These are phyloP conservation scores for Aspergillus caelatus DNA, from an alignment of 2,329 filamentous ascomycete genomes.

Conservation along the genomic window DNA sequence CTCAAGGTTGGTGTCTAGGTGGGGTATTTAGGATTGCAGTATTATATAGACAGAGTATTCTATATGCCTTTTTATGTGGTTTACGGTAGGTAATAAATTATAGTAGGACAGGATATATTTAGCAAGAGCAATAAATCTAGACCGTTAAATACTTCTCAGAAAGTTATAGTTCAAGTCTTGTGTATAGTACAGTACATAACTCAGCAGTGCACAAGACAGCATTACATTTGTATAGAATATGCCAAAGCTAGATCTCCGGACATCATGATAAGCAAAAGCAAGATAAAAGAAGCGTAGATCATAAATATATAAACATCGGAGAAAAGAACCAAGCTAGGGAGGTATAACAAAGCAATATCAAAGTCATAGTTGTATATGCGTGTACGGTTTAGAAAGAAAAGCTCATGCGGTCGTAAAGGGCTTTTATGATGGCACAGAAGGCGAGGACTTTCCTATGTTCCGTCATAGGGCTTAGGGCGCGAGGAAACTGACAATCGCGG, in stretches of 20 bases:
- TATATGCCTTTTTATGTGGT: neutral
- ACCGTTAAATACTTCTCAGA: neutral
- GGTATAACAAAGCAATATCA: neutral
- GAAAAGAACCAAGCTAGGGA: neutral
- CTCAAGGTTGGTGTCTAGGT: neutral
- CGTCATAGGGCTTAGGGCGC: constrained; percentile 17
- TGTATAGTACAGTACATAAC: neutral
- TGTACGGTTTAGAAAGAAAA: neutral
- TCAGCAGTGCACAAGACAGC: neutral
- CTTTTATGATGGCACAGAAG: neutral
- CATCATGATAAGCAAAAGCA: neutral
- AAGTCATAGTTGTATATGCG: neutral
- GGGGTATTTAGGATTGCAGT: neutral
- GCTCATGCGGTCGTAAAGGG: neutral
- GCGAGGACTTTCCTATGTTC: constrained; percentile 14
- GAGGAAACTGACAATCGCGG: constrained; percentile 2
- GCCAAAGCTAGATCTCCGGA: neutral
- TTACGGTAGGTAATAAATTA: neutral
- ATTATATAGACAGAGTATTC: neutral
- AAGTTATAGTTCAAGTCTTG: neutral
- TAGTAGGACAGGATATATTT: neutral
- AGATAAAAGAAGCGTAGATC: neutral
- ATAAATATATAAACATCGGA: neutral
- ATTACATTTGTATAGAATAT: neutral
- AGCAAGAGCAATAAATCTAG: neutral